Evolutionary conservation across 139 green algal species (phyloP).

Genomic region (Chlamydomonas incerta): DNA sequence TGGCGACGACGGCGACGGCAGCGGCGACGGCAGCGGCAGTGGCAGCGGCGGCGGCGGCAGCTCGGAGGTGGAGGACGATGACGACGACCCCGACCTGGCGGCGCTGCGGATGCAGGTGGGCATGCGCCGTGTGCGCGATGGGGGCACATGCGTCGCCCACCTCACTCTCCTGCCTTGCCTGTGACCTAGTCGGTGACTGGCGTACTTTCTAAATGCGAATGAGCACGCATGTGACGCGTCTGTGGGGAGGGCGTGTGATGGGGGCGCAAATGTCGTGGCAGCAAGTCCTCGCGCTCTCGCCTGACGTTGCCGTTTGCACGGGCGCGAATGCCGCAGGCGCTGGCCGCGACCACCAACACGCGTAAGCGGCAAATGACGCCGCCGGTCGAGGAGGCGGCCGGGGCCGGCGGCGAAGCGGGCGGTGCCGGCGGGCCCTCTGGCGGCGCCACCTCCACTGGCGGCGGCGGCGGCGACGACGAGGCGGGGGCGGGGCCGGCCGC

Average conservation of each 20-base stretch:
- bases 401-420: background rate
- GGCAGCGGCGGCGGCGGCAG: background rate
- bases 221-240: too few species aligned
- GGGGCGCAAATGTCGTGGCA: background rate
- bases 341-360: conserved; percentile 2
- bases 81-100: conserved; percentile 1
- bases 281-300: too few species aligned
- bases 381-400: background rate
- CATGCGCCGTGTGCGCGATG: background rate
- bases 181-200: too few species aligned
- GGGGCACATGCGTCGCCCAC: background rate
- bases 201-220: too few species aligned
- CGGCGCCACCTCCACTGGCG: background rate
- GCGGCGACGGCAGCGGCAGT: background rate
- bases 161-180: background rate
- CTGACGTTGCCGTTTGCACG: background rate
- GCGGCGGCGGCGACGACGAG: background rate
- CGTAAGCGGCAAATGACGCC: conserved; percentile 45
- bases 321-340: background rate
- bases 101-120: conserved; percentile 10
- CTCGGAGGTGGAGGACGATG: background rate
- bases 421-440: background rate
- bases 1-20: background rate
- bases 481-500: background rate
- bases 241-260: background rate